Base-by-base conservation (phyloP, 371 early-diverging fungal genomes). In the Mortierella sp. region DNA sequence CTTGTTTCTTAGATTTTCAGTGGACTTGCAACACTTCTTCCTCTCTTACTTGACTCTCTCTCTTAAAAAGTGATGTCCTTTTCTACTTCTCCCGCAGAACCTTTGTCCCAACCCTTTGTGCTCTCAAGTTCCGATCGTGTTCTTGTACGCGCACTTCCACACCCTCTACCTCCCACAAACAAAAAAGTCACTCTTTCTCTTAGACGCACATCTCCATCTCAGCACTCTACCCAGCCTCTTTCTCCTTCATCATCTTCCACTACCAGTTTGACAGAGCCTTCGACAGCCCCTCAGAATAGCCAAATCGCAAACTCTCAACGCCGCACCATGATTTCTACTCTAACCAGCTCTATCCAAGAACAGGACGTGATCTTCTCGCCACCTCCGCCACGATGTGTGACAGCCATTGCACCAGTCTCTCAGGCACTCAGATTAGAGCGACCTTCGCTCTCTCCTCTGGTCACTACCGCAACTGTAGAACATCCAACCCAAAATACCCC, bases 101-200 rank as follows among this genome's bases (percentile, higher is more conserved):
- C 43, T 42, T 43, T 58, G 12, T 60, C 63, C 15, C 71, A 61
- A 19, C 57, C 76, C 54, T 61, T 76, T 54, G 60, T 70, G 26
- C 43, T 70, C n/a, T 57, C 76, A 17, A 76, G 67, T 37, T 68
- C 67, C 26, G 76, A 76, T 28, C 76, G 64, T 19, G 68, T 76
- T 28, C 57, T 70, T 29, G 63, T 76, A 10, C 70, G 70, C 40
- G 64, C 76, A n/a, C 70, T 76, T 55, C 76, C 76, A 23, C 76
- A 70, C 15, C 61, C 70, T 13, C 58, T 76, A 13, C 66, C 76
- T 4, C 29, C 76, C 34, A 70, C 76, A 10, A 70, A 76, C 70
- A 76, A 76, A 59, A 70, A 66, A 47, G 76, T 76, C 37, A 76
- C 76, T 8, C 76, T 76, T 35, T 66, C 76, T 15, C 35, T 67